Base-by-base conservation (phyloP, 2,329 filamentous ascomycete genomes). In the Bisporella sp. region DNA sequence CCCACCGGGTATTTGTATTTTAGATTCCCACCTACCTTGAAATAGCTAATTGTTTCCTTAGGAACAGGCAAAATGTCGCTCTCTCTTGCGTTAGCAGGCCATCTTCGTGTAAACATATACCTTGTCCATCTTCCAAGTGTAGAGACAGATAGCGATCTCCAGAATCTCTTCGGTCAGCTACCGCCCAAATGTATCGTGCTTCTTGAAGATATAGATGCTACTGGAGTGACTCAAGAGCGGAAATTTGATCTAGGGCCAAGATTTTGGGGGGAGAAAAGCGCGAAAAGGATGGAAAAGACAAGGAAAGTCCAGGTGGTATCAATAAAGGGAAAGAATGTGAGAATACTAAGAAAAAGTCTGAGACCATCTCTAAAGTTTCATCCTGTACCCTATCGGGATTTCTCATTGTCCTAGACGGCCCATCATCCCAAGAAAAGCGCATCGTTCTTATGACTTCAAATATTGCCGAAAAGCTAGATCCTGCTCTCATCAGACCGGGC, bases 401-500 rank as follows among this genome's bases (percentile, higher is more conserved):
- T 13, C 73, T 96, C 31, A 90, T 90, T 59, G 85, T 86, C 0
- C 68, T 91, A 5, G 92, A 97, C 54, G 92, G 92, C 2, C 81
- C 96, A 12, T 89, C 89, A 4, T 95, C 90, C 46, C 88, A 89
- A 12, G 92, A 96, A 67, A 90, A 96, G 71, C 82, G 92, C 47
- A 37, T 37, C 9, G 91, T 97, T 68, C 96, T 97, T 74, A 96
- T 96, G 92, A 92, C 91, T 59, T 96, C 91, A 59, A 96, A 96
- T 76, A 87, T 91, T 66, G 91, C 91, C 59, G 91, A 96, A 69
- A 96, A 91, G 6, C 79, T 96, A 57, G 91, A 96, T 66, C 91
- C 90, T 7, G 91, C 91, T 30, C 77, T 96, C 53, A 80, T 96
- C 54, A 88, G 92, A 62, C 91, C 91, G 29, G 91, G 91, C 58